phyloP scores from a whole-genome alignment of 2,329 filamentous ascomycete genomes.

The Bipolaris cookei region DNA sequence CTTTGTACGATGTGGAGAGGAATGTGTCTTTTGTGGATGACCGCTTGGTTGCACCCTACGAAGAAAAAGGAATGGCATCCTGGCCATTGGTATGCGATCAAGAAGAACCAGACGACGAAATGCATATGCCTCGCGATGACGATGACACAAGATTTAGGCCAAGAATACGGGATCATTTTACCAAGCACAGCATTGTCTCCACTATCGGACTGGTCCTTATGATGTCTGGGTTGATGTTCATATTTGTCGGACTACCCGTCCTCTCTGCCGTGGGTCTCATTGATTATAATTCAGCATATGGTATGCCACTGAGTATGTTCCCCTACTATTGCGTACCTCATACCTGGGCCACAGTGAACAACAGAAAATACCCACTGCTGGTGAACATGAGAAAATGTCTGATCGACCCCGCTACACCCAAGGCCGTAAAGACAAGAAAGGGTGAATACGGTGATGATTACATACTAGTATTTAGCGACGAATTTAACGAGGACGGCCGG shows the following conservation, averaged over 20 bases:
- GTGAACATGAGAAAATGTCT: conserved; percentile 56
- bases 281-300: conserved; percentile 49
- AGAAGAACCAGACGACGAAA: conserved; percentile 60
- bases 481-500: conserved; percentile 60
- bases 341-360: conserved; percentile 57
- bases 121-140: conserved; percentile 61
- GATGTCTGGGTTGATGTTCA: conserved; percentile 55
- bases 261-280: conserved; percentile 54
- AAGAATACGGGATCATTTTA: conserved; percentile 54
- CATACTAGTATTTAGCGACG: conserved; percentile 62
- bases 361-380: conserved; percentile 55
- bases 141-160: conserved; percentile 55
- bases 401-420: conserved; percentile 61
- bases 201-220: conserved; percentile 54
- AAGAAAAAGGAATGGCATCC: conserved; percentile 50
- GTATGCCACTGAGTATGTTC: conserved; percentile 52
- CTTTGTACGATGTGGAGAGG: conserved; percentile 34
- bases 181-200: conserved; percentile 52
- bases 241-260: conserved; percentile 60
- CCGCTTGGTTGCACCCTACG: conserved; percentile 53
- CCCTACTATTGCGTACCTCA: conserved; percentile 37
- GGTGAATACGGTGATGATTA: conserved; percentile 56
- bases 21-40: conserved; percentile 55
- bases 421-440: conserved; percentile 52
- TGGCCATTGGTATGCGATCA: conserved; percentile 59